phyloP scores from a whole-genome alignment of 305 asterid genomes.

The Lippia alba region DNA sequence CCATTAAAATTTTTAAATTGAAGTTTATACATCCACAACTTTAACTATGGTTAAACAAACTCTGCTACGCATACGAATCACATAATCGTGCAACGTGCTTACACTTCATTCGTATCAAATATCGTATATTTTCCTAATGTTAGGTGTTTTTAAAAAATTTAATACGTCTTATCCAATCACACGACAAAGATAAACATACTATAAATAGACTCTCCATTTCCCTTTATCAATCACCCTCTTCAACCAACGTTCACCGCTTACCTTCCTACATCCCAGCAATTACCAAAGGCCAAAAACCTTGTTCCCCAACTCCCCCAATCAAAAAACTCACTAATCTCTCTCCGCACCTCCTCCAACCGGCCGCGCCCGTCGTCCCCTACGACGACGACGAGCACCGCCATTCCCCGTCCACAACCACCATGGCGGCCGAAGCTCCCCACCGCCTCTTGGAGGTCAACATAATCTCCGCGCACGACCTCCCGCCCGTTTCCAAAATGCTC shows the following conservation, averaged over 20 bases:
- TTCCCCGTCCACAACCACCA: conserved; percentile 14
- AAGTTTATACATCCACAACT: no score
- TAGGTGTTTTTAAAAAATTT: no score
- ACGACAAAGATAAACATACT: no score
- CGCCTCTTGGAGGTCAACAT: conserved; percentile 57
- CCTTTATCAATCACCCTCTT: background rate
- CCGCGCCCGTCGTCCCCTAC: conserved; percentile 30
- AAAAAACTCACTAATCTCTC: conserved; percentile 32
- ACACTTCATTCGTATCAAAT: no score
- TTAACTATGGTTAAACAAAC: no score
- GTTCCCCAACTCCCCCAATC: background rate
- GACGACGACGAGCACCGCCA: conserved; percentile 25
- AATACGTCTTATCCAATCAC: no score
- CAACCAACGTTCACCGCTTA: background rate
- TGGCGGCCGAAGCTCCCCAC: conserved; percentile 37
- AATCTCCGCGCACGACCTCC: conserved; percentile 68
- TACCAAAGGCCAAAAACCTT: background rate
- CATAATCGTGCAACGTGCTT: no score
- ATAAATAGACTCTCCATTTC: background rate
- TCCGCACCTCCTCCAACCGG: background rate
- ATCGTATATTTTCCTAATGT: no score
- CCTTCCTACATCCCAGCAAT: background rate
- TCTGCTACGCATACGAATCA: no score
- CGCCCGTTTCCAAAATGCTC: conserved; percentile 61
- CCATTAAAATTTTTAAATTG: no score